Base-by-base conservation (phyloP, 2,329 filamentous ascomycete genomes). In the Ascochyta pisi region DNA sequence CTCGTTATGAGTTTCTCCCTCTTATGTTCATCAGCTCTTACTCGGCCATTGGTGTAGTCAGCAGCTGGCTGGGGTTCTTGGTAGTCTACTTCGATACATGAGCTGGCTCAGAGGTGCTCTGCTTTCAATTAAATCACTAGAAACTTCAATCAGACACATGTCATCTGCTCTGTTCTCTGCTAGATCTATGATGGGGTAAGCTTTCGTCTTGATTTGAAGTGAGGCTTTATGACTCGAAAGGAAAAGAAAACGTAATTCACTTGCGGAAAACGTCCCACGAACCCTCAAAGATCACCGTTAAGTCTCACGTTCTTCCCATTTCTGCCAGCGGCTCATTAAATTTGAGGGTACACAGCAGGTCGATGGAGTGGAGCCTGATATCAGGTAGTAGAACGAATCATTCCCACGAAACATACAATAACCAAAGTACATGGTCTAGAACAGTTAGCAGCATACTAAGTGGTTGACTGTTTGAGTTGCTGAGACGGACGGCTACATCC, bases 1-100 rank as follows among this genome's bases (percentile, higher is more conserved):
- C 86, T 68, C 85, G 81, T 61, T 91, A 90, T 67, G 92, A 97
- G 77, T 99, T 98, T 75, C 77, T 99, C 50, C 95, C 95, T 24
- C 80, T 98, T 66, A 98, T 99, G 94, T 95, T 98, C 73, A 97
- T 89, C 65, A 98, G 94, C 80, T 90, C 91, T 12, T 99, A 98
- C 76, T 91, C 90, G 31, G 95, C 95, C 4, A 81, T 98, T 54
- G 95, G 95, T n/a, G 93, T 98, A 0, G 87, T 97, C 16, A 92
- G 92, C 3, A 98, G 95, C 77, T 98, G 94, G 94, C 69, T 97
- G 37, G 93, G 95, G 9, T 97, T 96, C 74, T 86, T 93, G 79
- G 90, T 96, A 29, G 92, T 98, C 46, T 98, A 94, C 77, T 93
- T 97, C 29, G 67, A 74, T 38, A 68, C 69, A 13, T 75, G 68